Conservation (phyloP, 2,329 filamentous ascomycete genomes). For the Talaromyces verruculosus region DNA sequence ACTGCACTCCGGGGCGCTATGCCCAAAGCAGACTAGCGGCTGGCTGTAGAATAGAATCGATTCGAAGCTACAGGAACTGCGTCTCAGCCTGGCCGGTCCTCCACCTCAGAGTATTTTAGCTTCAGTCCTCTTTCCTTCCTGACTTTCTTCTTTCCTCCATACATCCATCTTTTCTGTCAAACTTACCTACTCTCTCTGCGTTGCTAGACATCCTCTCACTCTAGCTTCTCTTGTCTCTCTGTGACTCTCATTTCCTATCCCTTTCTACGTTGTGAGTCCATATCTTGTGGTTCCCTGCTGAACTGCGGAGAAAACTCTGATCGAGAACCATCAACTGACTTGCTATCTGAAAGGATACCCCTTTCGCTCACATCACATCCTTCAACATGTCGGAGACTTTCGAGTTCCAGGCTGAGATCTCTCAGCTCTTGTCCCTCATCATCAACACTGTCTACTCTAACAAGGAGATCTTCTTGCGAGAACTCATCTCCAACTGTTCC, state of each 20-base stretch:
- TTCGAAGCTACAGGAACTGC: conserved; percentile 23
- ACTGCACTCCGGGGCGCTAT: background rate
- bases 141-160: conserved; percentile 18
- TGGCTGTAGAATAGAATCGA: conserved; percentile 22
- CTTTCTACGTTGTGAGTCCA: conserved; percentile 21
- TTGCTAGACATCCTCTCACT: conserved; percentile 10
- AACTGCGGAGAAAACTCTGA: conserved; percentile 4
- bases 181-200: conserved; percentile 25
- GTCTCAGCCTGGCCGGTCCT: conserved; percentile 9
- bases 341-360: conserved; percentile 23
- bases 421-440: conserved; percentile 98
- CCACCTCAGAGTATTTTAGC: conserved; percentile 25
- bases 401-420: conserved; percentile 99
- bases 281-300: too few species aligned
- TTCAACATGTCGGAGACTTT: conserved; percentile 91
- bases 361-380: conserved; percentile 36
- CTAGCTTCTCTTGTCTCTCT: background rate
- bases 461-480: conserved; percentile 99
- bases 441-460: conserved; percentile 99
- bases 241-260: background rate
- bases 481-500: conserved; percentile 96
- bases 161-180: conserved; percentile 17
- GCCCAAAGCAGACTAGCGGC: conserved; percentile 8
- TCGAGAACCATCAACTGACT: background rate
- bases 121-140: conserved; percentile 25